phyloP scores from a whole-genome alignment of 2,329 filamentous ascomycete genomes.

The Lasiodiplodia theobromae region DNA sequence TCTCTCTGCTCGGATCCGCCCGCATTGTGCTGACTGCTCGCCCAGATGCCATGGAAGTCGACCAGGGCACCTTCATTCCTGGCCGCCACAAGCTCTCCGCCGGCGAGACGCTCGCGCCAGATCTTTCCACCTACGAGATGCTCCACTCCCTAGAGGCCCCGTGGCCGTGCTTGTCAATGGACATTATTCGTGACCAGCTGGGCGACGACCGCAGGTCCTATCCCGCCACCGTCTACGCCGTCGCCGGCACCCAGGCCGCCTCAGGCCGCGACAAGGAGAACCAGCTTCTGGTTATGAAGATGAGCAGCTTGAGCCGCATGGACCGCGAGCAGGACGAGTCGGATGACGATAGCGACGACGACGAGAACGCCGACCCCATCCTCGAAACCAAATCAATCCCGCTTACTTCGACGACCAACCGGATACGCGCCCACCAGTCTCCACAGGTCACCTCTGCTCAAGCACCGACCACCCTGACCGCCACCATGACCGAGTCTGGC shows the following conservation, averaged over 20 bases:
- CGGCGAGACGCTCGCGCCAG: conserved; percentile 88
- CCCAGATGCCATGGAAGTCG: conserved; percentile 84
- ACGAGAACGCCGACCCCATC: conserved; percentile 81
- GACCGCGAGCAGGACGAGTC: conserved; percentile 76
- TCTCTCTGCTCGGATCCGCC: neutral
- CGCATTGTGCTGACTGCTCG: neutral
- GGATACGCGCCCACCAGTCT: conserved; percentile 85
- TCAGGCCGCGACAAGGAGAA: conserved; percentile 79
- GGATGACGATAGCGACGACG: conserved; percentile 74
- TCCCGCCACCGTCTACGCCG: conserved; percentile 92
- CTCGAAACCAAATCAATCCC: conserved; percentile 92
- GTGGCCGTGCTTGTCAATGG: conserved; percentile 97
- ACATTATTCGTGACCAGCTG: conserved; percentile 84
- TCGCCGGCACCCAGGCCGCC: conserved; percentile 93
- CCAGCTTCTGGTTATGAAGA: conserved; percentile 93
- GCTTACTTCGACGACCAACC: conserved; percentile 86
- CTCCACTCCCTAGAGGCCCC: conserved; percentile 91
- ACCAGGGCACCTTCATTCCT: conserved; percentile 94
- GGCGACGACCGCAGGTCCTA: conserved; percentile 92
- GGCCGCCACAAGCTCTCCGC: conserved; percentile 90
- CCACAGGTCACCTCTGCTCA: conserved; percentile 73
- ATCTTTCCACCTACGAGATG: conserved; percentile 97
- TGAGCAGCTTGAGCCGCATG: conserved; percentile 90
- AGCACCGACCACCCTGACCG: conserved; percentile 82
- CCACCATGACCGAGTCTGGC: conserved; percentile 89